Base-by-base conservation (phyloP, 2,329 filamentous ascomycete genomes). In the Fusarium sp. region DNA sequence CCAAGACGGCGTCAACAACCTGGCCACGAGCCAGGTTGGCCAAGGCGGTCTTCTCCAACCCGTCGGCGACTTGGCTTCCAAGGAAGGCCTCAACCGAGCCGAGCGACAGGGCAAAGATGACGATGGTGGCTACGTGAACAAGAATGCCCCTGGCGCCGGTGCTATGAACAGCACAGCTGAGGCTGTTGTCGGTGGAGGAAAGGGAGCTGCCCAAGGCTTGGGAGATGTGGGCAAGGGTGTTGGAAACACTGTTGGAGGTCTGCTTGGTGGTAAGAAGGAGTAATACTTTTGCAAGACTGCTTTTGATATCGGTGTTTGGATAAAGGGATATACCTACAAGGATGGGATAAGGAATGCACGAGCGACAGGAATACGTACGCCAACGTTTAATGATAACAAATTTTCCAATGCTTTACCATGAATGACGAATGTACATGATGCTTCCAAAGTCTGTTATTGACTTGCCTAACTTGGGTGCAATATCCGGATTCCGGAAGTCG, bases 11-110 rank as follows among this genome's bases (percentile, higher is more conserved):
- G 86, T 91, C 34, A 82, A 92, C 82, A 82, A 85, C 78, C 83
- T 90, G 56, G 89, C 86, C 11, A 82, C 85, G 3, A 86, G 87
- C 34, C 90, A 92, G 73, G 78, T 93, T 27, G 91, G 91, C 46
- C 86, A 92, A 72, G 90, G 89, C 64, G 91, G 91, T 0, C 78
- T 92, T 2, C 83, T 87, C 3, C 86, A 91, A 73, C 89, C 89
- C 7, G 78, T 90, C 55, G 90, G 90, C 65, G 89, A 92, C 76
- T 55, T 86, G 4, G 74, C 83, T 3, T 90, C 87, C 23, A 89
- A 88, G 74, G 89, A 92, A 74, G 90, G 89, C 27, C 75, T 90
- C 72, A 92, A 90, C 80, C 84, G 89, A 13, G 82, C 85, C 45
- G 90, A 92, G 81, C 82, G 90, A 11, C 81, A 86, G 34, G 89